These are phyloP conservation scores for Brassica juncea DNA, from an alignment of 345 rosid genomes.

Conservation along the genomic window DNA sequence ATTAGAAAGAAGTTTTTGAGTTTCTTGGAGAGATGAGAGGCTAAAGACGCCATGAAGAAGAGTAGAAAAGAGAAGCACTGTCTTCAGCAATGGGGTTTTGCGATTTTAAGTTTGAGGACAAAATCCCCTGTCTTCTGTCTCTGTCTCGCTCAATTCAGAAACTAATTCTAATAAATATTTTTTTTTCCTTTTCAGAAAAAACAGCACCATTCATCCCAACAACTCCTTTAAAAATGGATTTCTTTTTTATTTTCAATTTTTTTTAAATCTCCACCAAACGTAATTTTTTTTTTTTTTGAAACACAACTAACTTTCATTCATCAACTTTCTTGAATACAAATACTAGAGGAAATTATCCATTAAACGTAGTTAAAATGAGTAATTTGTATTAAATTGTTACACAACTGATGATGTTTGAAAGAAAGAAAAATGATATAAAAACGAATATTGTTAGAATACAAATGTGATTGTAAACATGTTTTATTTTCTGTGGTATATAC, in stretches of 20 bases:
- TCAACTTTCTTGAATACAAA: too few relatives aligned
- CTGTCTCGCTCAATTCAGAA: not conserved
- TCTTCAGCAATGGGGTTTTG: not conserved
- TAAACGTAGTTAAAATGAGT: not conserved
- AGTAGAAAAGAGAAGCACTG: not conserved
- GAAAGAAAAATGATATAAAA: not conserved
- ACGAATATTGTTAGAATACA: not conserved
- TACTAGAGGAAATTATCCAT: not conserved
- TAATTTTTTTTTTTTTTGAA: too few relatives aligned
- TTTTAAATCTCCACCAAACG: not conserved
- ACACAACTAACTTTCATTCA: too few relatives aligned
- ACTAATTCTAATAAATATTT: not conserved
- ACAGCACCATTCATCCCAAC: not conserved
- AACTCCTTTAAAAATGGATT: not conserved
- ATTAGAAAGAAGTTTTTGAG: constrained; percentile 4
- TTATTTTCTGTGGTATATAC: not conserved
- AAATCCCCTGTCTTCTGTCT: not conserved
- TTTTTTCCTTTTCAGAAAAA: not conserved
- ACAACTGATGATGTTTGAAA: not conserved
- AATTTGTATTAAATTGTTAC: not conserved
- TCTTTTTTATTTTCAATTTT: not conserved
- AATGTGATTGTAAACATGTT: not conserved
- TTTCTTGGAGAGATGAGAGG: constrained; percentile 15
- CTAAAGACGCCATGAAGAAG: constrained; percentile 16
- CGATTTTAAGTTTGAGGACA: constrained; percentile 11